These are phyloP conservation scores for Cladosporium velox DNA, from an alignment of 2,329 filamentous ascomycete genomes.

Conservation along the genomic window DNA sequence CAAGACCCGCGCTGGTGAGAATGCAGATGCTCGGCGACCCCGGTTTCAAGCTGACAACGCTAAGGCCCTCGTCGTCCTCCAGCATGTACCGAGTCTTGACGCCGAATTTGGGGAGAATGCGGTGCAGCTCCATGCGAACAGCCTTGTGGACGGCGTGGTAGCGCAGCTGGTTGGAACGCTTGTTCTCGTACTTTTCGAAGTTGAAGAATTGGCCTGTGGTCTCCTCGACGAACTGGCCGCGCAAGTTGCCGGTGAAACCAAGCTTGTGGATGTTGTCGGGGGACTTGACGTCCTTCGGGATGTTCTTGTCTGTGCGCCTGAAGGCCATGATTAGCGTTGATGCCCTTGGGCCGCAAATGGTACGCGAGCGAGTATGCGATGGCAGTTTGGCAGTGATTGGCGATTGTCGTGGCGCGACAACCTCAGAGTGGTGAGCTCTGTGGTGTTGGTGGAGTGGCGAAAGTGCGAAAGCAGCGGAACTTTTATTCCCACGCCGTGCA, in stretches of 20 bases:
- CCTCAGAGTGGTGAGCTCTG: conserved; percentile 7
- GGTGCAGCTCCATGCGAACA: conserved; percentile 31
- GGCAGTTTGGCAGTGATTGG: not conserved
- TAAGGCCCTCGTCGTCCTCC: conserved; percentile 16
- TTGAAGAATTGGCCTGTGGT: conserved; percentile 69
- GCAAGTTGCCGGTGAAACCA: conserved; percentile 55
- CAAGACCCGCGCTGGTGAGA: conserved; percentile 47
- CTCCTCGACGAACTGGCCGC: conserved; percentile 27
- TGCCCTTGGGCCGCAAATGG: not conserved
- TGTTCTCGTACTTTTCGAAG: conserved; percentile 59
- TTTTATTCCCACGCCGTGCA: not conserved
- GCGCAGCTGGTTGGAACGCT: conserved; percentile 76
- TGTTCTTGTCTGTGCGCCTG: conserved; percentile 64
- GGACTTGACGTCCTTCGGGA: conserved; percentile 71
- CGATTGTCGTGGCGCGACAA: not conserved
- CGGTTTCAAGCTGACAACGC: conserved; percentile 29
- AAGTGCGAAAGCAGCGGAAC: not conserved
- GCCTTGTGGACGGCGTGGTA: conserved; percentile 63
- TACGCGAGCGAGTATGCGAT: conserved; percentile 23
- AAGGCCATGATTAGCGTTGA: conserved; percentile 63
- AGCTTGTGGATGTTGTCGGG: conserved; percentile 66
- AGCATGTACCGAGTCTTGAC: conserved; percentile 29
- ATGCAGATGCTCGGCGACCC: conserved; percentile 67
- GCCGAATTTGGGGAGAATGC: conserved; percentile 24
- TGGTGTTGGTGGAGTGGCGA: not conserved